Evolutionary conservation across 345 rosid species (phyloP), one percentile per base, ranked within the genome.

Genomic region (Corymbia maculata): DNA sequence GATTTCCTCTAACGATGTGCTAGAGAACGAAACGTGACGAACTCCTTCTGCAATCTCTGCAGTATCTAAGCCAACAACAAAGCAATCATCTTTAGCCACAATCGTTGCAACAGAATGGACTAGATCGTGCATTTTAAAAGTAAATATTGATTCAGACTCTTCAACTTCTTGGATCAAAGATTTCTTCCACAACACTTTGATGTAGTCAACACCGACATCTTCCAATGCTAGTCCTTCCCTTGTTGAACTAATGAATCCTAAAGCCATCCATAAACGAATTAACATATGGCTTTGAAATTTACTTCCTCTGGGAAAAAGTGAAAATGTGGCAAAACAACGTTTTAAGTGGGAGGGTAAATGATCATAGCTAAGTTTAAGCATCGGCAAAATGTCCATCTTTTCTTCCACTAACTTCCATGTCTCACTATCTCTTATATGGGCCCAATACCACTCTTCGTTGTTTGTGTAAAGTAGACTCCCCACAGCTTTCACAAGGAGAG

Each of bases 261-360:
- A 61, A 61, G 15, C 13, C 0, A 11, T 61, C 32, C 32, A 61
- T 59, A 11, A 5, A 1, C 28, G 5, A 26, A 26, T 0, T 26
- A 59, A 59, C 1, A 0, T 0, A 26, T 4, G 0, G 30, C 14
- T 0, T 0, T 0, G 1, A 0, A 59, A 0, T 59, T 0, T 1
- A 0, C 0, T 0, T 59, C 15, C 15, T 16, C 2, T 15, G 2
- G 24, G 3, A 32, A 68, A 70, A 70, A 17, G 36, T 28, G 36
- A 64, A 0, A n/a, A n/a, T n/a, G 42, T n/a, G 75, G 42, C 36
- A 28, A 64, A 64, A n/a, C 36, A n/a, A 3, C 19, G 9, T n/a
- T 64, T 64, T 13, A 64, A n/a, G 36, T n/a, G 19, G 10, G 3
- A 64, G 3, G 19, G 75, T 64, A n/a, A n/a, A n/a, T n/a, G 5